phyloP scores from a whole-genome alignment of 1,284 basidiomycete species.

The Cutaneotrichosporon daszewskae region DNA sequence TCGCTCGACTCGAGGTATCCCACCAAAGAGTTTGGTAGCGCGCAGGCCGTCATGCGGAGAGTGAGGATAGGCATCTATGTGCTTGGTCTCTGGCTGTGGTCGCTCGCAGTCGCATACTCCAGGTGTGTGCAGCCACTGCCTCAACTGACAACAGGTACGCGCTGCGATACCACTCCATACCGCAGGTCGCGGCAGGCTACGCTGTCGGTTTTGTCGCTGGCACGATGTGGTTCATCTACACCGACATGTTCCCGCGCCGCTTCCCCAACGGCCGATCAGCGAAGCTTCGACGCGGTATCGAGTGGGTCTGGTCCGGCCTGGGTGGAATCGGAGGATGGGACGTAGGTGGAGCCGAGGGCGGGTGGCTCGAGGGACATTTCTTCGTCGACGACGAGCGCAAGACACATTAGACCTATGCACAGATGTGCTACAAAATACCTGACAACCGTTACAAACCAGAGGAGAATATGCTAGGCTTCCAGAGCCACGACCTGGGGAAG shows the following conservation, averaged over 20 bases:
- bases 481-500: background rate
- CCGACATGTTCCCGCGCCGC: conserved; percentile 32
- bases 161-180: conserved; percentile 40
- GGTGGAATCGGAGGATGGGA: conserved; percentile 40
- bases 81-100: conserved; percentile 39
- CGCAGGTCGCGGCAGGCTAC: conserved; percentile 39
- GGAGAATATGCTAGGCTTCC: too few relatives aligned
- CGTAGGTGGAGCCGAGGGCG: conserved; percentile 31
- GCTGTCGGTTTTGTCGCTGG: conserved; percentile 28
- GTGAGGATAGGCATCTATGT: conserved; percentile 28
- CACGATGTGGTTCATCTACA: conserved; percentile 25
- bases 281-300: conserved; percentile 17
- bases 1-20: conserved; percentile 15
- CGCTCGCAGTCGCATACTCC: conserved; percentile 40
- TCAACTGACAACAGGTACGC: conserved; percentile 27
- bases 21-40: background rate
- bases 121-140: conserved; percentile 21
- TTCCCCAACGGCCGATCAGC: conserved; percentile 19
- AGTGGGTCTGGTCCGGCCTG: conserved; percentile 31
- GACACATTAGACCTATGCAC: conserved; percentile 4
- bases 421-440: too few relatives aligned
- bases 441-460: too few relatives aligned
- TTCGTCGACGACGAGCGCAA: conserved; percentile 9
- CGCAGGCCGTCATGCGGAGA: conserved; percentile 10
- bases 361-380: conserved; percentile 39